Conservation (phyloP, 176 grass and related monocot genomes). For the Aegilops umbellulata region DNA sequence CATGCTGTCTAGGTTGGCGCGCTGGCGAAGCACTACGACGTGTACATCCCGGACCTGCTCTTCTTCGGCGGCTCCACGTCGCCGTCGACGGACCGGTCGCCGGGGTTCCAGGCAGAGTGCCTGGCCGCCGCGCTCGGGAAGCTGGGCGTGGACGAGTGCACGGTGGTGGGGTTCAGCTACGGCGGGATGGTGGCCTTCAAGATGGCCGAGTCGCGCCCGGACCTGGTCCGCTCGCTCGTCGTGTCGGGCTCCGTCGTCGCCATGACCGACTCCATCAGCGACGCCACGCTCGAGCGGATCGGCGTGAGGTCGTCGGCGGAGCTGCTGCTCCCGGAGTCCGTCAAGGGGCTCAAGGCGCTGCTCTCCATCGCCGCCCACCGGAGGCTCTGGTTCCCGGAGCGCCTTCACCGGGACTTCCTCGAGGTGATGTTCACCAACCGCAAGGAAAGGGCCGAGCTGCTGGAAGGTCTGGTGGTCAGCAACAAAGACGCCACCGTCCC, state of each 20-base stretch:
- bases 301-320: slow-evolving; percentile 71
- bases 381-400: slow-evolving; percentile 79
- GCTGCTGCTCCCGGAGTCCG: slow-evolving; percentile 75
- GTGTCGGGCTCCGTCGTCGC: slow-evolving; percentile 78
- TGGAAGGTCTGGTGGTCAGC: slow-evolving; percentile 84
- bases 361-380: slow-evolving; percentile 57
- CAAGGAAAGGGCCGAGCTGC: slow-evolving; percentile 79
- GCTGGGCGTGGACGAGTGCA: slow-evolving; percentile 62
- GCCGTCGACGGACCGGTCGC: slow-evolving; percentile 52
- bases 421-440: slow-evolving; percentile 84
- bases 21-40: slow-evolving; percentile 66
- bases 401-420: slow-evolving; percentile 64
- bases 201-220: slow-evolving; percentile 74
- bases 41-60: slow-evolving; percentile 96
- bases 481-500: slow-evolving; percentile 72
- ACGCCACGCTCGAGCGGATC: slow-evolving; percentile 44
- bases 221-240: slow-evolving; percentile 61
- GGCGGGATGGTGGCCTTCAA: slow-evolving; percentile 93
- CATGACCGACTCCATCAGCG: slow-evolving; percentile 84
- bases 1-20: slow-evolving; percentile 24
- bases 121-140: slow-evolving; percentile 41
- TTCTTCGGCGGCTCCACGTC: slow-evolving; percentile 82
- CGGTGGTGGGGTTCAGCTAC: slow-evolving; percentile 96
- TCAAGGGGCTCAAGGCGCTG: slow-evolving; percentile 84
- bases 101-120: slow-evolving; percentile 73